Base-by-base conservation (phyloP, 345 rosid species). In the Rubroshorea leprosula region DNA sequence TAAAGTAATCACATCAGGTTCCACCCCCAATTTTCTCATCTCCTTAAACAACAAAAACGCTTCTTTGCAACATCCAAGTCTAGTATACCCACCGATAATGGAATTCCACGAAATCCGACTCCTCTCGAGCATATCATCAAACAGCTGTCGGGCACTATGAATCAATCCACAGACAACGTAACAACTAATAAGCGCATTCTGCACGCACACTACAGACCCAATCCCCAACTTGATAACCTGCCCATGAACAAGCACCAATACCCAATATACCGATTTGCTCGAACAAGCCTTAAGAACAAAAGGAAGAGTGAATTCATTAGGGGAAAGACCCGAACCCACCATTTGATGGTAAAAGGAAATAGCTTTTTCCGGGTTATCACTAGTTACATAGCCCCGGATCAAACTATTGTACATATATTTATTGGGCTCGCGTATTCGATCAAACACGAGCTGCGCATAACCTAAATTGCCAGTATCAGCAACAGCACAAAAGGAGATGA, bases 41-140 rank as follows among this genome's bases (percentile, higher is more conserved):
- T 67, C 69, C 35, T 51, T 46, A 38, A 69, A 72, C 69, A 72
- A 65, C 50, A 55, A 15, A 68, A 67, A 70, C 0, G 65, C 67
- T 49, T 75, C 78, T 50, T 46, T 50, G 31, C 26, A 64, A 27
- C 20, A 67, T 20, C 69, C 73, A 58, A 19, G 55, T 64, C 58
- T 72, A 21, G 74, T 62, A 48, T 75, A 73, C 62, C 76, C 80
- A 26, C 69, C 66, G 20, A 76, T 60, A 66, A 73, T 76, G 24
- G 72, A 73, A 23, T 76, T 76, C 81, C 81, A 76, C 0, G 71
- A 74, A 18, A 76, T 72, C 46, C 62, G 53, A 53, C 69, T 65
- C 60, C 74, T 80, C 5, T 72, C 67, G 6, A 18, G 26, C 57
- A 74, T 65, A 60, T 21, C 74, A 55, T 67, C 68, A 51, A 80